Percentiles rank a stretch among this genome's conserved stretches.
Conservation (phyloP, 768 basidiomycete genomes). For the Glaciozyma antarctica region DNA sequence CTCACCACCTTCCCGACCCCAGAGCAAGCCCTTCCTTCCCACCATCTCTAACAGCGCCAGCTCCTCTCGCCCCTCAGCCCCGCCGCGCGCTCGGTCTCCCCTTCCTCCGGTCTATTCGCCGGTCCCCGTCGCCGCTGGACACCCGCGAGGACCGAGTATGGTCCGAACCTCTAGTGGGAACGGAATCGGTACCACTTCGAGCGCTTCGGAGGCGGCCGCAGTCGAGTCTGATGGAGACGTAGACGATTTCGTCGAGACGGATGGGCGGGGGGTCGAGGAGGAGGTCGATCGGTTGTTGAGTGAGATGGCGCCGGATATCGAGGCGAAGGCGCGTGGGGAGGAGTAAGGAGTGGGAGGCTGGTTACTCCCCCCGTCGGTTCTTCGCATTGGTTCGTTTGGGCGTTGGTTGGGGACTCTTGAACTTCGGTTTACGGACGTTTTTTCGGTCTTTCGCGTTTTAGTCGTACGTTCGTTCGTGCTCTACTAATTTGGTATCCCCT, state of each 20-base stretch:
- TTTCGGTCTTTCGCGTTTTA: no score
- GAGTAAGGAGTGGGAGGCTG: no score
- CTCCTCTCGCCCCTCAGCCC: background rate
- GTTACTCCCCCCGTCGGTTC: no score
- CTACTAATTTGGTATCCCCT: no score
- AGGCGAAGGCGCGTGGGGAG: background rate
- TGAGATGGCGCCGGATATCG: conserved; percentile 3
- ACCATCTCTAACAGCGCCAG: background rate
- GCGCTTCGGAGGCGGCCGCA: background rate
- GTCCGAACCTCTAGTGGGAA: no score
- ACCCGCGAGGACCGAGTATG: no score
- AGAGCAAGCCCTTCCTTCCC: background rate
- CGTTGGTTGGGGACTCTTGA: no score
- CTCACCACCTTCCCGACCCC: background rate
- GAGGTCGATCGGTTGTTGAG: conserved; percentile 28
- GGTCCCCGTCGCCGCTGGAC: background rate
- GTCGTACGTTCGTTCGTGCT: no score
- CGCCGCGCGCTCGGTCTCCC: background rate
- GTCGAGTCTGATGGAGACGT: background rate
- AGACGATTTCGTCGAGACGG: background rate
- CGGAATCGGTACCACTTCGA: background rate
- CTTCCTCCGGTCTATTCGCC: background rate
- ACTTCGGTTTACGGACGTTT: no score
- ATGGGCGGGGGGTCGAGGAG: conserved; percentile 16
- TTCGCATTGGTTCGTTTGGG: no score